Base-by-base conservation (phyloP, 169 alveolate genomes). In the Eimeria nieschulzi region DNA sequence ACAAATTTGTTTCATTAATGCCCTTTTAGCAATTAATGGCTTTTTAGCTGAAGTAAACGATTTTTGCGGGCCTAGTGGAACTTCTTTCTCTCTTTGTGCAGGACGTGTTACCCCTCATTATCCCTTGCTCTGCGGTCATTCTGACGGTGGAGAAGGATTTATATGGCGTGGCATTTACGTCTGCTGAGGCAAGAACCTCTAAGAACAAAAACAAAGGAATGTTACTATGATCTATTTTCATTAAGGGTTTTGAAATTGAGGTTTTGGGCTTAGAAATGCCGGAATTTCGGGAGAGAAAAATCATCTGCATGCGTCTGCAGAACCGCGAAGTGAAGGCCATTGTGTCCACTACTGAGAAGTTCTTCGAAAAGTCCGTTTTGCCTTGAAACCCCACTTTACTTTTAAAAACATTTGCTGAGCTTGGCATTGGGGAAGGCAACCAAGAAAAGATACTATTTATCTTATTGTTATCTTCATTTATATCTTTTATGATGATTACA, bases 71-170 rank as follows among this genome's bases (percentile, higher is more conserved):
- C n/a, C n/a, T n/a, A n/a, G n/a, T n/a, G n/a, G n/a, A n/a, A n/a
- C n/a, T n/a, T 66, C 21, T 15, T 33, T 25, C 23, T 19, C 21
- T 54, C 2, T 55, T 9, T 46, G n/a, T 23, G 71, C 53, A 78
- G 86, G 86, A 78, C 71, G 10, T 70, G n/a, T 10, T 55, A 12
- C 86, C 86, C 10, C 64, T 78, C 71, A n/a, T 61, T n/a, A 78
- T 78, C 13, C 86, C 86, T 0, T 78, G 86, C 54, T 53, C 72
- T 21, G 25, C 2, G 19, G 86, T 78, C 2, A 54, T 46, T 7
- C 9, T 78, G 71, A 13, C 86, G 8, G 25, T 55, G 68, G 19
- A 78, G 51, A 78, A 8, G 15, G 72, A 78, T 13, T 9, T n/a
- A 9, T 33, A 54, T 13, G 2, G 71, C 72, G 21, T 78, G 10